Evolutionary conservation across 768 basidiomycete genomes (phyloP).

Genomic region (Melanogaster broomeanus): DNA sequence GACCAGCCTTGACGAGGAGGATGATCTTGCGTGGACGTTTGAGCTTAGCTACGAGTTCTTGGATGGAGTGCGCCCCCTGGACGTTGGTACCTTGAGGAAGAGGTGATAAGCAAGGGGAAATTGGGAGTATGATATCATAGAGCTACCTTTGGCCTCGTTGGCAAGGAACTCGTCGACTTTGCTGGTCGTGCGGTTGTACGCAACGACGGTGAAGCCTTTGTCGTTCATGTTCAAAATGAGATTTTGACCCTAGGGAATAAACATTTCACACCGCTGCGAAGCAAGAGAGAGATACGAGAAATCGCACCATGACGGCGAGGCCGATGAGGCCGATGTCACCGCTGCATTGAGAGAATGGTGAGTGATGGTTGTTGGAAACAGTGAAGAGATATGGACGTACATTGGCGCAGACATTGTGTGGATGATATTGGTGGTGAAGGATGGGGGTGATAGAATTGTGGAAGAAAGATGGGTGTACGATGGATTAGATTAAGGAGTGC

Average conservation of each 20-base stretch:
- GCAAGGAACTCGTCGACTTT: slow-evolving; percentile 96
- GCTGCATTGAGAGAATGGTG: slow-evolving; percentile 42
- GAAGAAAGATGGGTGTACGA: slow-evolving; percentile 32
- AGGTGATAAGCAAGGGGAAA: slow-evolving; percentile 19
- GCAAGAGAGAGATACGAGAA: slow-evolving; percentile 12
- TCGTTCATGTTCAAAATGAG: slow-evolving; percentile 99
- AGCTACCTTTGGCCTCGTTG: slow-evolving; percentile 96
- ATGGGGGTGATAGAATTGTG: slow-evolving; percentile 34
- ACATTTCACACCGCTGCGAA: slow-evolving; percentile 8
- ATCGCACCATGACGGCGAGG: slow-evolving; percentile 93
- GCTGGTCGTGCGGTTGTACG: slow-evolving; percentile 94
- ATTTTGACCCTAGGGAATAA: slow-evolving; percentile 78
- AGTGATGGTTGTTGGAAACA: slow-evolving; percentile 16
- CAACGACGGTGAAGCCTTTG: slow-evolving; percentile 97
- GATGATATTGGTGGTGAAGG: slow-evolving; percentile 34
- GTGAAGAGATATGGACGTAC: slow-evolving; percentile 42
- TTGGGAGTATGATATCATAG: slow-evolving; percentile 28
- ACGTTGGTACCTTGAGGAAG: slow-evolving; percentile 79
- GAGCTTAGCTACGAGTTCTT: slow-evolving; percentile 91
- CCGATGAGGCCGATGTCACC: slow-evolving; percentile 99
- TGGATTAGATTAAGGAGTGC: slow-evolving; percentile 28
- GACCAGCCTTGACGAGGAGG: slow-evolving; percentile 97
- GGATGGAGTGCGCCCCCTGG: slow-evolving; percentile 90
- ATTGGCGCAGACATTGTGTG: slow-evolving; percentile 46
- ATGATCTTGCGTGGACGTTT: slow-evolving; percentile 96